Percentiles rank a stretch among this genome's conserved stretches.
These are phyloP conservation scores for Capsella rubella DNA, from an alignment of 441 rosid genomes.

Conservation along the genomic window DNA sequence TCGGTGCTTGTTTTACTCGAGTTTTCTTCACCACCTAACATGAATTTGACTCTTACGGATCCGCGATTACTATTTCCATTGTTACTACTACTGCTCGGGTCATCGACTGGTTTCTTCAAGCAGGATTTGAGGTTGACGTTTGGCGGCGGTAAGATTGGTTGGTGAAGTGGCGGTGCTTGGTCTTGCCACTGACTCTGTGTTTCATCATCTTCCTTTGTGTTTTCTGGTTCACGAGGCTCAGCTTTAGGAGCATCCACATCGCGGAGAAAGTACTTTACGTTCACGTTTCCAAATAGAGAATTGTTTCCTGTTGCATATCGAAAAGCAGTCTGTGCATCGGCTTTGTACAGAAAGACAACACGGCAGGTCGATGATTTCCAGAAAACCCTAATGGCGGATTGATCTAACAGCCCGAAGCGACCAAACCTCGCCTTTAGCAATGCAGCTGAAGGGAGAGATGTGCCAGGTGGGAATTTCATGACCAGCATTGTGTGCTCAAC, in stretches of 20 bases:
- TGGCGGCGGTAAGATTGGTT: conserved; percentile 51
- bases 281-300: conserved; percentile 73
- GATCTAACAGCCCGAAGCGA: conserved; percentile 90
- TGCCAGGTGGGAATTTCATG: conserved; percentile 89
- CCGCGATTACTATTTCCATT: conserved; percentile 55
- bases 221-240: conserved; percentile 60
- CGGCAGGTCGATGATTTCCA: conserved; percentile 93
- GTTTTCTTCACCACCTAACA: conserved; percentile 83
- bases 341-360: conserved; percentile 84
- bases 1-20: conserved; percentile 33
- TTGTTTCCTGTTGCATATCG: conserved; percentile 67
- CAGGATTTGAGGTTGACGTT: conserved; percentile 76
- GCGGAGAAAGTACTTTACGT: conserved; percentile 70
- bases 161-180: conserved; percentile 44
- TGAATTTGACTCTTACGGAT: conserved; percentile 84
- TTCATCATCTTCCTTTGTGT: conserved; percentile 61
- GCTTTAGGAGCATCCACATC: conserved; percentile 68
- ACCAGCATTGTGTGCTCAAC: conserved; percentile 94
- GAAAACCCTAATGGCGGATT: conserved; percentile 80
- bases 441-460: conserved; percentile 87
- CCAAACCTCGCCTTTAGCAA: conserved; percentile 91
- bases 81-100: conserved; percentile 57
- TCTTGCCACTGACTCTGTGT: conserved; percentile 43
- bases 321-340: conserved; percentile 82
- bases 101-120: conserved; percentile 74